Evolutionary conservation across 495 filamentous ascomycete genomes (phyloP), one percentile per base, ranked within the genome.

Genomic region (Cercophora scortea): DNA sequence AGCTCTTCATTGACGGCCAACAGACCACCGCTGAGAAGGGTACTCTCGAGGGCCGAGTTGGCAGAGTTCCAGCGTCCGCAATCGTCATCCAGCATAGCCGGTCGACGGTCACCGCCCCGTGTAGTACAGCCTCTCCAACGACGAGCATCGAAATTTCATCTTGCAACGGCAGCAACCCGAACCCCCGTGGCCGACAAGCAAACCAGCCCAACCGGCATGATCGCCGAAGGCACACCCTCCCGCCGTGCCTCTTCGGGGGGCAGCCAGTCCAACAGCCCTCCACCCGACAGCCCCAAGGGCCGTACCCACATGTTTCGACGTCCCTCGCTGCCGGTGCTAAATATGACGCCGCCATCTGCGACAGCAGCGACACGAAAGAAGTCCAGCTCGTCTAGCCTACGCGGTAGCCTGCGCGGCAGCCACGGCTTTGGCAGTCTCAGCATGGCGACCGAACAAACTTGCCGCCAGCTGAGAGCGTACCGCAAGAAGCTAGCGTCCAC

Each of bases 381-480:
- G 60, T 58, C 60, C 1, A 55, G 51, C 47, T 54, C 47, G 25
- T 50, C 47, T 10, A 25, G 25, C 25, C 25, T 25, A 5, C 25
- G 25, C 25, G 25, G 49, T n/a, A 63, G 50, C 43, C 44, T 62
- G 18, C 63, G 60, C 4, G 45, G 49, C 17, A 49, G 66, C 51
- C 64, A 67, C 43, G 80, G 81, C 19, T 82, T 81, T 53, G 84
- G 85, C 8, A 79, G 76, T 47, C 72, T 95, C 6, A 82, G 82
- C 59, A 81, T 81, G 68, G 83, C 87, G 7, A 92, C 87, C 1
- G 87, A 93, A 57, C 85, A 90, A 54, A 74, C 90, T 0, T 89
- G 86, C 57, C 86, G 86, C 25, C 84, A 84, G 6, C 75, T 98
- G 7, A 81, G 86, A 46, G 80, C 84, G 2, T 96, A 94, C 61